Base-by-base conservation (phyloP, 2,329 filamentous ascomycete species). In the Trichoderma gracile region DNA sequence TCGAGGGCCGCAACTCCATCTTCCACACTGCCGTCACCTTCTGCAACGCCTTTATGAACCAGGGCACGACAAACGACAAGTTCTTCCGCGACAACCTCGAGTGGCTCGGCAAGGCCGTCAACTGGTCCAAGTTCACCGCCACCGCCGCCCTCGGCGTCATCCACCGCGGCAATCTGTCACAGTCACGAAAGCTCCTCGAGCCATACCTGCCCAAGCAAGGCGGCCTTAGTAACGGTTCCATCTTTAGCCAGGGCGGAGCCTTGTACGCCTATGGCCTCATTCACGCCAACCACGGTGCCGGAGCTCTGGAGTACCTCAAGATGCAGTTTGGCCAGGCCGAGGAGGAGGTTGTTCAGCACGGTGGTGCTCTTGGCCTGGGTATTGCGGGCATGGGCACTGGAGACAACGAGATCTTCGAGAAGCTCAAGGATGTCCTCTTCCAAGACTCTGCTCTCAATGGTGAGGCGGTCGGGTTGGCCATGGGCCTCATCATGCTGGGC, bases 121-220 rank as follows among this genome's bases (percentile, higher is more conserved):
- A 99, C 80, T 99, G 95, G 95, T 97, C 93, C 67, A 99, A 99
- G 76, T 99, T 99, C 76, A 97, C 95, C 0, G 95, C 95, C 15
- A 99, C 95, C 5, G 95, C 95, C 64, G 95, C 95, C 8, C 82
- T 99, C 6, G 95, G 95, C 76, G 95, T 98, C 58, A 97, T 99
- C 68, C 95, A 99, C 77, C 90, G 93, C 52, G 95, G 95, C 63
- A 99, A 99, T 77, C 83, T 99, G 65, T 91, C 90, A 25, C 94
- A 99, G 73, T 95, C 93, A 1, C 88, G 93, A 73, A 97, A 97
- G 79, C 85, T 99, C 2, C 84, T 99, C 15, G 93, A 97, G 73
- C 95, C 95, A 3, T 99, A 99, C 73, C 87, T 99, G 9, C 95
- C 95, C 15, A 89, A 91, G 68, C 85, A 88, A 67, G 87, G 86